Evolutionary conservation across 2,329 filamentous ascomycete species (phyloP).

Genomic region (Aspergillus candidus): DNA sequence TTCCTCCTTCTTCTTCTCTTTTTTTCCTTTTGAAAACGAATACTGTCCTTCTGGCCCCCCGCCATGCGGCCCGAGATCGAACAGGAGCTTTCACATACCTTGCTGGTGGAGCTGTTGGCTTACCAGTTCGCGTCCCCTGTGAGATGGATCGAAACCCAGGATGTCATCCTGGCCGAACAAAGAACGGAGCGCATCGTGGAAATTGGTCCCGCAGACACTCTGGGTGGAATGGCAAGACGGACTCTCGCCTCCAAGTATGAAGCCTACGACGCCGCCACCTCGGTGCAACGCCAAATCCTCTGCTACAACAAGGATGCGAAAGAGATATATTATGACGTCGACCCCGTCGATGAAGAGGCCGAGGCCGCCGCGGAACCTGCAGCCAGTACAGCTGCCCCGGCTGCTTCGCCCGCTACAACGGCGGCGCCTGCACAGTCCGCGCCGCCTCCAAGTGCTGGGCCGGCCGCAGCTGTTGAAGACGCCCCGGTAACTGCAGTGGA

Average conservation of each 20-base stretch:
- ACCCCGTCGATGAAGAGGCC: slow-evolving; percentile 86
- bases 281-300: slow-evolving; percentile 91
- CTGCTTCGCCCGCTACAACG: slow-evolving; percentile 43
- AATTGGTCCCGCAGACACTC: slow-evolving; percentile 91
- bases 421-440: slow-evolving; percentile 52
- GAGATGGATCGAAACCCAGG: slow-evolving; percentile 99
- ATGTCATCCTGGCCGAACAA: slow-evolving; percentile 97
- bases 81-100: slow-evolving; percentile 96
- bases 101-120: slow-evolving; percentile 96
- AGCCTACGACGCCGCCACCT: slow-evolving; percentile 94
- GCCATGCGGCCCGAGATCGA: slow-evolving; percentile 97
- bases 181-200: slow-evolving; percentile 96
- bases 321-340: slow-evolving; percentile 98
- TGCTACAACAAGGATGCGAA: slow-evolving; percentile 99
- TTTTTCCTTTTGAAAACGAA: not conserved
- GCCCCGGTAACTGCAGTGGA: slow-evolving; percentile 82
- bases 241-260: slow-evolving; percentile 97
- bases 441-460: slow-evolving; percentile 67
- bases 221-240: slow-evolving; percentile 95
- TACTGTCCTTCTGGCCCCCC: slow-evolving; percentile 15
- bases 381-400: slow-evolving; percentile 33
- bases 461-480: slow-evolving; percentile 80
- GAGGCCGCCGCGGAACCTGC: slow-evolving; percentile 45
- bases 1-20: slow-evolving; percentile 5
- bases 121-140: slow-evolving; percentile 99